Evolutionary conservation across 2,329 filamentous ascomycete genomes (phyloP).

Genomic region (Plenodomus biglobosus): DNA sequence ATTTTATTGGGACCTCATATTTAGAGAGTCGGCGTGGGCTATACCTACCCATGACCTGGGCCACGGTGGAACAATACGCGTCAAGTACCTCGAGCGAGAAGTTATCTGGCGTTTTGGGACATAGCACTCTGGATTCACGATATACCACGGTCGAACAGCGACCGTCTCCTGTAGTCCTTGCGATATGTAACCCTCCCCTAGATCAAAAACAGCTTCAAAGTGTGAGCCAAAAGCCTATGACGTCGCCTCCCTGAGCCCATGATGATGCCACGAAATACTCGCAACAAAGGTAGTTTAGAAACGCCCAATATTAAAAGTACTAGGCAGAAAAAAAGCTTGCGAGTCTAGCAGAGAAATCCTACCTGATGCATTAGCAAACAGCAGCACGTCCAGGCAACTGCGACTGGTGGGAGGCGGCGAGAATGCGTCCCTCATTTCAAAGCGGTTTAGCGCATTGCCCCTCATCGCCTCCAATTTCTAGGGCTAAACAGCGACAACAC

Average conservation of each 20-base stretch:
- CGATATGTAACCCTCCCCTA: not conserved
- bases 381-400: not conserved
- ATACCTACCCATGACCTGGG: slow-evolving; percentile 11
- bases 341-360: not conserved
- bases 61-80: slow-evolving; percentile 4
- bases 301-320: not conserved
- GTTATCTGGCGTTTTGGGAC: not conserved
- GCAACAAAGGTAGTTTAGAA: not conserved
- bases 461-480: slow-evolving; percentile 32
- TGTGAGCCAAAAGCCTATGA: not conserved
- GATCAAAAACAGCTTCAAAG: not conserved
- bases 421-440: not conserved
- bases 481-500: slow-evolving; percentile 21
- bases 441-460: slow-evolving; percentile 14
- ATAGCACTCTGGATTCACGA: not conserved
- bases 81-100: slow-evolving; percentile 1
- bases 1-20: not conserved
- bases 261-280: not conserved
- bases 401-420: not conserved
- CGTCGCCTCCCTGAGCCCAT: not conserved
- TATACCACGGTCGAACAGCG: slow-evolving; percentile 1
- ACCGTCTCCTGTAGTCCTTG: not conserved
- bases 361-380: not conserved
- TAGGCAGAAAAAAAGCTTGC: not conserved
- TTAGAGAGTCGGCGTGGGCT: slow-evolving; percentile 4